Conservation (phyloP, 495 filamentous ascomycete genomes). For the Aspergillus sclerotiicarbonarius region DNA sequence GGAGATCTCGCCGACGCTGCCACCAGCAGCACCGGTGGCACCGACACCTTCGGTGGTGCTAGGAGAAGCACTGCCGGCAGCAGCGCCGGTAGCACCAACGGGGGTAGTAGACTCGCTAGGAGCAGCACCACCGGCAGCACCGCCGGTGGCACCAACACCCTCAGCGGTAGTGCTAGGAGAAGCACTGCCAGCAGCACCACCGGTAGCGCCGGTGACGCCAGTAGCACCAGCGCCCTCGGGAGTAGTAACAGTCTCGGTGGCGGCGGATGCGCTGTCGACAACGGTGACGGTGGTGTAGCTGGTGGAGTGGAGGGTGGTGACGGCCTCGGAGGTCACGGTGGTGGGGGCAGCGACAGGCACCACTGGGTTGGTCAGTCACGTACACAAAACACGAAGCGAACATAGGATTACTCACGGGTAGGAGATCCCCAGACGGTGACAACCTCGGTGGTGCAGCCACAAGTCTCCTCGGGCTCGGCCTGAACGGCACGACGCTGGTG, state of each 20-base stretch:
- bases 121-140: constrained; percentile 7
- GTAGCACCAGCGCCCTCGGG: constrained; percentile 22
- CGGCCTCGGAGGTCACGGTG: constrained; percentile 26
- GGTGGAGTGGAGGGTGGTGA: constrained; percentile 34
- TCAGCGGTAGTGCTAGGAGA: constrained; percentile 2
- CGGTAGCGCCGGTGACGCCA: constrained; percentile 1
- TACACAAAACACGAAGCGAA: background rate
- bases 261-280: constrained; percentile 13
- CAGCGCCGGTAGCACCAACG: constrained; percentile 1
- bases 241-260: constrained; percentile 25
- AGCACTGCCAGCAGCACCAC: constrained; percentile 5
- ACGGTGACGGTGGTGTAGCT: constrained; percentile 43
- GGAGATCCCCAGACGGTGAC: constrained; percentile 58
- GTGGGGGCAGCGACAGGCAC: constrained; percentile 28
- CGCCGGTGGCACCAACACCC: background rate
- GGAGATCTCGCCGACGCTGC: constrained; percentile 14
- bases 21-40: constrained; percentile 6
- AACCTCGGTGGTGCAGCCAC: constrained; percentile 69
- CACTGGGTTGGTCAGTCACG: constrained; percentile 18
- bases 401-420: constrained; percentile 48
- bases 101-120: constrained; percentile 9
- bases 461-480: constrained; percentile 41
- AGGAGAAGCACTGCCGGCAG: constrained; percentile 7
- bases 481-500: constrained; percentile 48
- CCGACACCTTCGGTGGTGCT: background rate